phyloP scores from a whole-genome alignment of 2,329 filamentous ascomycete genomes.

The Talaromyces sp. region DNA sequence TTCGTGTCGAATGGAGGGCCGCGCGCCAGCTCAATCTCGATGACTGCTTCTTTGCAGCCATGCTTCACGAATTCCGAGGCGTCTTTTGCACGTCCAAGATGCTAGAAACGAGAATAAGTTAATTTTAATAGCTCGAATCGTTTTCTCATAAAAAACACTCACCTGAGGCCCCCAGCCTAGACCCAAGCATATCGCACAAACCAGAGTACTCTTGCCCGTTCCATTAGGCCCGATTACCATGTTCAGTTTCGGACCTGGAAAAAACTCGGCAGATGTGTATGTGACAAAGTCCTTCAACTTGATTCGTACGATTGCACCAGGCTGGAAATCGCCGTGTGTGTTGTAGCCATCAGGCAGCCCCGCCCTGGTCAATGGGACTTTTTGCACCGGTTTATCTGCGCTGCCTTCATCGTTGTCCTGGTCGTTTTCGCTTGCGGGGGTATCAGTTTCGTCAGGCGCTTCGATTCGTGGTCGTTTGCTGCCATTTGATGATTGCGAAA shows the following conservation, averaged over 20 bases:
- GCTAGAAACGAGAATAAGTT: conserved; percentile 32
- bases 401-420: conserved; percentile 15
- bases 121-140: not conserved
- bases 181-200: conserved; percentile 93
- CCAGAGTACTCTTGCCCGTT: conserved; percentile 93
- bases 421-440: conserved; percentile 11
- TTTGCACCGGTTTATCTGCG: not conserved
- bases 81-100: conserved; percentile 79
- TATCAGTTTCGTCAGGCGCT: conserved; percentile 18
- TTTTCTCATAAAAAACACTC: conserved; percentile 17
- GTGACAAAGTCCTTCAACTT: conserved; percentile 88
- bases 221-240: conserved; percentile 99
- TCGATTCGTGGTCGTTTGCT: conserved; percentile 29
- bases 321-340: conserved; percentile 25
- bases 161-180: conserved; percentile 72
- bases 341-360: conserved; percentile 3
- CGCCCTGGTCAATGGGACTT: conserved; percentile 1
- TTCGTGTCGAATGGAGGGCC: conserved; percentile 55
- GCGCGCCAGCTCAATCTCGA: conserved; percentile 85
- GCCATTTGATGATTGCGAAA: conserved; percentile 21
- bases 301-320: conserved; percentile 85
- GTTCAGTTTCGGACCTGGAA: conserved; percentile 85
- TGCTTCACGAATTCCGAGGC: conserved; percentile 92
- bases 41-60: conserved; percentile 67
- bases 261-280: conserved; percentile 86